Evolutionary conservation across 2,329 filamentous ascomycete genomes (phyloP), one percentile per base, ranked within the genome.

Genomic region (Aspergillus sclerotialis): DNA sequence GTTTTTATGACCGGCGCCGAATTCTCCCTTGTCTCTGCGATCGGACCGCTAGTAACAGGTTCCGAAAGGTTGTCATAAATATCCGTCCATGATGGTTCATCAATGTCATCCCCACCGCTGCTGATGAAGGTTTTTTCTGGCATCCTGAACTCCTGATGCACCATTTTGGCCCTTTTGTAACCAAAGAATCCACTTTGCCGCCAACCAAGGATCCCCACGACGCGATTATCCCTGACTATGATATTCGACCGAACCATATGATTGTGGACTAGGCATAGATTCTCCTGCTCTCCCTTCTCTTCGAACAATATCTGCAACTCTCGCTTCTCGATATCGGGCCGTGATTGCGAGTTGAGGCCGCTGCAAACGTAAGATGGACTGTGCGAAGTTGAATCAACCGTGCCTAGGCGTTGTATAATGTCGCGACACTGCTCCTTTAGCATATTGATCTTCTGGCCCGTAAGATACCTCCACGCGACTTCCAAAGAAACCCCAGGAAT

Each of bases 161-260:
- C 41, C 32, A 49, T 52, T 25, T 46, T 47, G 21, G 55, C 56
- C 33, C 56, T 50, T 24, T 52, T 44, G 26, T 52, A 48, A 11
- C 60, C 60, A 43, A 65, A 65, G 35, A 56, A 63, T 26, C 62
- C 62, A 29, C 60, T 53, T 35, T 60, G 49, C 35, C 53, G 49
- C 62, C 62, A 65, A n/a, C 57, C 59, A 28, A 50, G 41, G 16
- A 65, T 46, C 13, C 61, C 62, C 30, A 64, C 56, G 15, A 64
- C 50, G 27, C 46, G 53, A 38, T 52, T 55, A 31, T 60, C 43
- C 12, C 60, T 51, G 17, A 65, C 53, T 23, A 64, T 52, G 6
- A 65, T 53, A 39, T 64, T 64, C 6, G 55, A 52, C 13, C 48
- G 52, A 9, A 49, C 37, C 46, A 65, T 45, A 31, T 62, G 47